A percentile compares a stretch with the other conserved stretches of the same genome.
phyloP scores from a whole-genome alignment of 2,329 filamentous ascomycete species.

The Fusarium pseudonygamai region DNA sequence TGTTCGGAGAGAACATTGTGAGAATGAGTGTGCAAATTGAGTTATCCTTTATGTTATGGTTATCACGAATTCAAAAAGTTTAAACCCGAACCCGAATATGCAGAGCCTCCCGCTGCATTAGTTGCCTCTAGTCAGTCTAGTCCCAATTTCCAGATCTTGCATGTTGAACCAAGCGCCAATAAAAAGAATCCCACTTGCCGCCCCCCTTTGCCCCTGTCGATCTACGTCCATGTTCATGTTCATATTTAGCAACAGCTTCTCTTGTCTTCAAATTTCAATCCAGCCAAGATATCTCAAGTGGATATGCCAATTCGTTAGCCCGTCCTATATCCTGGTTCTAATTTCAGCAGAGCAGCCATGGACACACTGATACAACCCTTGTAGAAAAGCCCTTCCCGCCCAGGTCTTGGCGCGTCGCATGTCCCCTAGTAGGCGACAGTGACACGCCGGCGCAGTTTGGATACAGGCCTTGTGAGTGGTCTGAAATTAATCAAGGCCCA shows the following conservation, averaged over 20 bases:
- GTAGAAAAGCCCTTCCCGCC: conserved; percentile 26
- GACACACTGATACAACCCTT: neutral
- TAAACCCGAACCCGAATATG: neutral
- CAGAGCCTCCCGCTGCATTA: neutral
- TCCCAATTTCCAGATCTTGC: conserved; percentile 9
- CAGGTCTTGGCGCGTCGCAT: conserved; percentile 26
- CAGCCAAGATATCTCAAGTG: neutral
- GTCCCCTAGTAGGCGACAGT: conserved; percentile 5
- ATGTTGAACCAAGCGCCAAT: neutral
- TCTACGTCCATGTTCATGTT: neutral
- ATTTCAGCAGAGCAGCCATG: neutral
- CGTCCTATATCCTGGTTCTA: conserved; percentile 5
- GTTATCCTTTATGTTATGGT: neutral
- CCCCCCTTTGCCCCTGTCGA: conserved; percentile 18
- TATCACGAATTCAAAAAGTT: neutral
- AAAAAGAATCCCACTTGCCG: neutral
- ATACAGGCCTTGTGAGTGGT: neutral
- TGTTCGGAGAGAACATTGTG: neutral
- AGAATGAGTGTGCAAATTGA: neutral
- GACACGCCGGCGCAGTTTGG: neutral
- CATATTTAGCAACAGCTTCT: conserved; percentile 28
- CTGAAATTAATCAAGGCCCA: conserved; percentile 22
- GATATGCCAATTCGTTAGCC: conserved; percentile 6
- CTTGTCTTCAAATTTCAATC: neutral
- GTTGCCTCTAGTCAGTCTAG: neutral